These are phyloP conservation scores for Trametes cubensis DNA, from an alignment of 768 basidiomycete genomes.

Conservation along the genomic window DNA sequence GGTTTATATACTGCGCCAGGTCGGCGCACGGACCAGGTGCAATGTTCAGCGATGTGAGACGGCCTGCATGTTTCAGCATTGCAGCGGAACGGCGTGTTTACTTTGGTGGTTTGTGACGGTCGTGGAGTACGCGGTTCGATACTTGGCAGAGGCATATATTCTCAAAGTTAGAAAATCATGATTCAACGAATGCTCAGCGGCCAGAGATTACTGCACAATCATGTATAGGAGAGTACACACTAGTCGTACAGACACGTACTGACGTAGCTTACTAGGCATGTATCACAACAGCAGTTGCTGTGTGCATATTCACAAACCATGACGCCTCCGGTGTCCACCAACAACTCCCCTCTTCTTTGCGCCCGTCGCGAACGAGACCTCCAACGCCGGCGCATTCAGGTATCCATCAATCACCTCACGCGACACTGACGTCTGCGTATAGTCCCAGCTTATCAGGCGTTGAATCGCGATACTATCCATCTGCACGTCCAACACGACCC, in stretches of 20 bases:
- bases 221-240: too few species aligned
- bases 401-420: constrained; percentile 31
- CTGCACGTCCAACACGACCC: constrained; percentile 33
- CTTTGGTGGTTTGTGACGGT: too few species aligned
- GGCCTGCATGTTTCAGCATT: too few species aligned
- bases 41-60: neutral
- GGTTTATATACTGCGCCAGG: constrained; percentile 9
- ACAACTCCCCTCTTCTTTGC: constrained; percentile 14
- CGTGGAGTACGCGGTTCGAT: too few species aligned
- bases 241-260: too few species aligned
- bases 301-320: neutral
- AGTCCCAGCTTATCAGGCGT: constrained; percentile 30
- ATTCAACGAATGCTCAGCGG: too few species aligned
- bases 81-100: too few species aligned
- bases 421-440: constrained; percentile 28
- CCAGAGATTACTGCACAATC: too few species aligned
- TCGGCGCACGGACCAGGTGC: constrained; percentile 26
- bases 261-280: too few species aligned
- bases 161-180: too few species aligned
- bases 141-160: too few species aligned
- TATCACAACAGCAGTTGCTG: too few species aligned
- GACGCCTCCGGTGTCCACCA: constrained; percentile 20
- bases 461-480: constrained; percentile 32
- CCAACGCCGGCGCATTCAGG: constrained; percentile 27
- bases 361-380: constrained; percentile 25